Evolutionary conservation across 768 basidiomycete species (phyloP), one percentile per base, ranked within the genome.

Genomic region (Mrakia blollopis): DNA sequence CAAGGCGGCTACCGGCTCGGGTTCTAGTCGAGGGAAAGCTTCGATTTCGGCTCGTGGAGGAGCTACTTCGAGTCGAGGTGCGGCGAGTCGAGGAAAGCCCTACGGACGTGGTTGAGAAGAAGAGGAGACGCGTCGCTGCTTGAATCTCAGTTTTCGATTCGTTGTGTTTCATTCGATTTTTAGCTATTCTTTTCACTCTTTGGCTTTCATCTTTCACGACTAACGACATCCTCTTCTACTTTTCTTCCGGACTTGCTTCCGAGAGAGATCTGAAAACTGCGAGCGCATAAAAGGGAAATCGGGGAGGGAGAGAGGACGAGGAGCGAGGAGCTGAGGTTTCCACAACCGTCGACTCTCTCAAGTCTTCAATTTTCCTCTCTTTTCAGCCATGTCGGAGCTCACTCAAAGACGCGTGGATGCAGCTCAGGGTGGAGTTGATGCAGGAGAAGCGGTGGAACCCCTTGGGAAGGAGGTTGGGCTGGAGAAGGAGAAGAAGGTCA

Each of bases 21-120:
- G 65, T 2, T 68, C 65, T 16, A 68, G 65, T 68, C 65, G 65
- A 41, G 65, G 65, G 10, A 68, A 68, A 39, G 65, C 65, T 6
- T 11, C 62, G 30, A 28, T 5, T 16, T 63, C 65, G 25, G 3
- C 39, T 16, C 13, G 37, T 11, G 37, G 65, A 10, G 65, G 65
- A 68, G 14, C 65, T 1, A 1, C 23, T 23, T 39, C 37, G 18
- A 39, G 37, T 25, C 21, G 65, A 68, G 65, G 65, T 5, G 65
- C 65, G 1, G 18, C 65, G 32, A 39, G 37, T 39, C 35, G 37
- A 39, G 65, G 65, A 4, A 68, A 68, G 65, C 65, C 65, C 35
- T 68, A 68, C 39, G 39, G 35, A n/a, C 65, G 65, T 0, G 65
- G 37, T 39, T 35, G 65, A 39, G 25, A 10, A 25, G 37, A 11